Conservation (phyloP, 352 stramenopile species). For the Phytophthora capsici region DNA sequence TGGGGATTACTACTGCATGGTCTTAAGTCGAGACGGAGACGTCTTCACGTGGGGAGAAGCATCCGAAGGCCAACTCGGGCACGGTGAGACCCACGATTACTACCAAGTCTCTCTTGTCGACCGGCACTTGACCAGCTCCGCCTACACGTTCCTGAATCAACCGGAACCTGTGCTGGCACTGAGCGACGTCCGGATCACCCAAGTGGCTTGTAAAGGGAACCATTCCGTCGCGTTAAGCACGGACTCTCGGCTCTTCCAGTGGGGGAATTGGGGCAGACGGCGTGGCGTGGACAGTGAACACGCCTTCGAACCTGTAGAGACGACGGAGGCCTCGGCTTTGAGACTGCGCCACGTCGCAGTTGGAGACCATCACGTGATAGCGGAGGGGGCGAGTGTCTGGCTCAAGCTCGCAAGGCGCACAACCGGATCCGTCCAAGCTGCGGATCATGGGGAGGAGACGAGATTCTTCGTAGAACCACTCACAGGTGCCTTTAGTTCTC, state of each 20-base stretch:
- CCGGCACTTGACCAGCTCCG: conserved; percentile 65
- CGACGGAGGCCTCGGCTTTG: conserved; percentile 24
- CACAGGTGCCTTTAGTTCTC: conserved; percentile 27
- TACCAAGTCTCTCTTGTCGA: conserved; percentile 77
- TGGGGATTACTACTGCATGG: conserved; percentile 78
- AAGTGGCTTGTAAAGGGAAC: conserved; percentile 66
- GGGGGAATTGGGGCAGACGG: conserved; percentile 75
- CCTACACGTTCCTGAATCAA: conserved; percentile 70
- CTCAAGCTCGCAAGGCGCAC: conserved; percentile 35
- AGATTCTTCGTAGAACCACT: conserved; percentile 38
- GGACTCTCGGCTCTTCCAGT: conserved; percentile 57
- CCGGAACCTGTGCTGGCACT: conserved; percentile 67
- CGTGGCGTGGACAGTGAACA: conserved; percentile 60
- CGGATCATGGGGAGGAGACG: conserved; percentile 17
- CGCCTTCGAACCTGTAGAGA: conserved; percentile 62
- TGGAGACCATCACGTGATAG: conserved; percentile 61
- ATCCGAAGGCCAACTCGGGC: conserved; percentile 73
- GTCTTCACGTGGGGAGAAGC: conserved; percentile 83
- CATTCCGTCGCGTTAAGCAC: conserved; percentile 58
- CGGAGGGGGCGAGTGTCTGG: conserved; percentile 75
- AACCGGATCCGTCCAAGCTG: conserved; percentile 11
- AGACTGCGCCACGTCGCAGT: conserved; percentile 52
- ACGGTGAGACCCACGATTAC: conserved; percentile 55
- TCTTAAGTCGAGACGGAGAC: conserved; percentile 62
- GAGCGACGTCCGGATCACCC: conserved; percentile 44